phyloP scores from a whole-genome alignment of 2,329 filamentous ascomycete species.

The Penicillium sp. region DNA sequence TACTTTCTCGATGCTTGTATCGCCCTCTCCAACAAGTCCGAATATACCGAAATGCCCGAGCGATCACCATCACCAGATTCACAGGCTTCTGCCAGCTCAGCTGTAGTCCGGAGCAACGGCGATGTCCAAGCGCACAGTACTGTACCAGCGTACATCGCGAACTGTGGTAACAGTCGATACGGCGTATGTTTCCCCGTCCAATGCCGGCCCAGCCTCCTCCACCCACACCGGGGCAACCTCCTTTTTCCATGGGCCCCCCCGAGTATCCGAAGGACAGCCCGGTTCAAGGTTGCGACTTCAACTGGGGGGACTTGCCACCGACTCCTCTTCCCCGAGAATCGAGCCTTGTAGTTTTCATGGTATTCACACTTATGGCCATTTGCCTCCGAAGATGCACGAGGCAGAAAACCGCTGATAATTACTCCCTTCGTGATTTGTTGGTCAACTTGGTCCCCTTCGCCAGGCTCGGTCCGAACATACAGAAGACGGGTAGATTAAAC shows the following conservation, averaged over 20 bases:
- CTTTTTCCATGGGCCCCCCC: conserved; percentile 27
- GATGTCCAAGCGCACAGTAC: conserved; percentile 1
- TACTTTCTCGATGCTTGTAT: background rate
- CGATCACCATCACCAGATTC: background rate
- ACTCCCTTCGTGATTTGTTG: background rate
- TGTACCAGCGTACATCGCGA: conserved; percentile 13
- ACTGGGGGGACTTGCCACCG: conserved; percentile 13
- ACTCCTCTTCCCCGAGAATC: background rate
- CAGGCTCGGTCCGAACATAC: background rate
- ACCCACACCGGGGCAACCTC: conserved; percentile 28
- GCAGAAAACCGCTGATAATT: background rate
- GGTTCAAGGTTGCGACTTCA: background rate
- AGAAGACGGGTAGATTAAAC: background rate
- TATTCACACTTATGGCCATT: background rate
- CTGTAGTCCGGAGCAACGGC: conserved; percentile 27
- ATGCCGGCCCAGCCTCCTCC: conserved; percentile 17
- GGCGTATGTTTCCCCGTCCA: conserved; percentile 26
- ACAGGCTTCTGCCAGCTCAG: background rate
- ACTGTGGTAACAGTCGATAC: conserved; percentile 18
- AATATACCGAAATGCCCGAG: background rate
- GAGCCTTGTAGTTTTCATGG: background rate
- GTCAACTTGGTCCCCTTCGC: no score
- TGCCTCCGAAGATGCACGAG: background rate
- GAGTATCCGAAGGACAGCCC: conserved; percentile 31
- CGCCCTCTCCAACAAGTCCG: background rate